These are phyloP conservation scores for Agrocybe pediades DNA, from an alignment of 768 basidiomycete species.

Conservation along the genomic window DNA sequence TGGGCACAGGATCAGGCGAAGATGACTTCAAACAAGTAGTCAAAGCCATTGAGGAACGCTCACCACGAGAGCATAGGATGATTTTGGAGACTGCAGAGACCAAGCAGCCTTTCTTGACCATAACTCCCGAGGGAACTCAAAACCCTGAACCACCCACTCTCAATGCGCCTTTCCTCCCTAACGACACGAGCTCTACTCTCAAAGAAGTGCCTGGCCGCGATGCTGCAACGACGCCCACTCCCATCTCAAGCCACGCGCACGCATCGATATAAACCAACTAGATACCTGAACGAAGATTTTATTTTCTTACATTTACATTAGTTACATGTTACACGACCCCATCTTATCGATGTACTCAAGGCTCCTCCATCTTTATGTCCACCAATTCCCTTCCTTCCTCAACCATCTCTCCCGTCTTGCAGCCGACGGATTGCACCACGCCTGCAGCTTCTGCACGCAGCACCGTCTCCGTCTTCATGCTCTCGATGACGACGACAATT, in stretches of 20 bases:
- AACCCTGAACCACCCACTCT: slow-evolving; percentile 61
- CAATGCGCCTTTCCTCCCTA: slow-evolving; percentile 52
- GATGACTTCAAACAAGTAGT: slow-evolving; percentile 60
- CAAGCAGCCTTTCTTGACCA: slow-evolving; percentile 17
- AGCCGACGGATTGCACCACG: slow-evolving; percentile 69
- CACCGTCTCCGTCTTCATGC: slow-evolving; percentile 98
- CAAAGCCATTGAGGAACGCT: slow-evolving; percentile 48
- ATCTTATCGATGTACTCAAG: not conserved
- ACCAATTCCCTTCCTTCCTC: slow-evolving; percentile 84
- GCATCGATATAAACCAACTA: slow-evolving; percentile 15
- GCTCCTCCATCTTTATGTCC: slow-evolving; percentile 52
- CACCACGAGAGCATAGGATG: slow-evolving; percentile 37
- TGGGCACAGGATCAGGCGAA: slow-evolving; percentile 60
- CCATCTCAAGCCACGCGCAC: slow-evolving; percentile 11
- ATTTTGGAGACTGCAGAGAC: slow-evolving; percentile 18
- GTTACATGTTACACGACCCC: not conserved
- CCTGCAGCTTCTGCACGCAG: slow-evolving; percentile 72
- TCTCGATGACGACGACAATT: slow-evolving; percentile 82
- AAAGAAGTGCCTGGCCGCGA: slow-evolving; percentile 44
- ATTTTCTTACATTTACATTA: not conserved
- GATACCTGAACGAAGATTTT: not conserved
- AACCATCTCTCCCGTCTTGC: slow-evolving; percentile 88
- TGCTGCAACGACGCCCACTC: slow-evolving; percentile 46
- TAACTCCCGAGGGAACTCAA: slow-evolving; percentile 54
- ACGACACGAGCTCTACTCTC: slow-evolving; percentile 35